phyloP scores from a whole-genome alignment of 805 yeast species.

The Debaryomyces prosopidis region DNA sequence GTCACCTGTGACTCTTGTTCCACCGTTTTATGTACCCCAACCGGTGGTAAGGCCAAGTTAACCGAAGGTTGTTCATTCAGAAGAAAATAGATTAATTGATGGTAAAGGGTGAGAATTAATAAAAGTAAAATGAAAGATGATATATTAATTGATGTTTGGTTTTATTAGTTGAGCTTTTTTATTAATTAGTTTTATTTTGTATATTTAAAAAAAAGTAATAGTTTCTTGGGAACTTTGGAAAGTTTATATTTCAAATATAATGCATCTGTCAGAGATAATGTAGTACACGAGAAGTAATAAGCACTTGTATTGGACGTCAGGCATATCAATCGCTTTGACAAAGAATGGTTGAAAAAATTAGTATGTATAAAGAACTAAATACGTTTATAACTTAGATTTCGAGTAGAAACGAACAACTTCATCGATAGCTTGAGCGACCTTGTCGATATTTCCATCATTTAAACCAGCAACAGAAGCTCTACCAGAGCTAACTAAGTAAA shows the following conservation, averaged over 20 bases:
- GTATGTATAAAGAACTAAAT: neutral
- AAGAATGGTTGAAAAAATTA: neutral
- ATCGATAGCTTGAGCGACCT: conserved; percentile 80
- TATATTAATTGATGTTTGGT: neutral
- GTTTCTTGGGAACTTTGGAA: neutral
- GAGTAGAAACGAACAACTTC: conserved; percentile 57
- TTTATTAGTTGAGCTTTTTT: neutral
- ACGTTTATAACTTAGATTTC: conserved; percentile 21
- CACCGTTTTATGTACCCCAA: conserved; percentile 97
- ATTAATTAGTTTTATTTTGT: neutral
- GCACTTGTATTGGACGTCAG: too few relatives aligned
- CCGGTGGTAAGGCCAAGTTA: conserved; percentile 99
- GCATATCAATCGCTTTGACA: neutral
- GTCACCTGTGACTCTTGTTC: conserved; percentile 99
- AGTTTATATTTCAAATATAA: conserved; percentile 4
- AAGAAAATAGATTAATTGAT: conserved; percentile 70
- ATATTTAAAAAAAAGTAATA: conserved; percentile 1
- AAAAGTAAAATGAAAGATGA: neutral
- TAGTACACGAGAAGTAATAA: neutral
- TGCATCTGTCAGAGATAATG: neutral
- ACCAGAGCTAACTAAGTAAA: conserved; percentile 80
- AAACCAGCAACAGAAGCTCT: conserved; percentile 94
- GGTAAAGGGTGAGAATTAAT: neutral
- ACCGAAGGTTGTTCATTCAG: conserved; percentile 99
- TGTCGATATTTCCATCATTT: conserved; percentile 72